phyloP scores from a whole-genome alignment of 2,329 filamentous ascomycete genomes.

The Hyphodiscus sp. region DNA sequence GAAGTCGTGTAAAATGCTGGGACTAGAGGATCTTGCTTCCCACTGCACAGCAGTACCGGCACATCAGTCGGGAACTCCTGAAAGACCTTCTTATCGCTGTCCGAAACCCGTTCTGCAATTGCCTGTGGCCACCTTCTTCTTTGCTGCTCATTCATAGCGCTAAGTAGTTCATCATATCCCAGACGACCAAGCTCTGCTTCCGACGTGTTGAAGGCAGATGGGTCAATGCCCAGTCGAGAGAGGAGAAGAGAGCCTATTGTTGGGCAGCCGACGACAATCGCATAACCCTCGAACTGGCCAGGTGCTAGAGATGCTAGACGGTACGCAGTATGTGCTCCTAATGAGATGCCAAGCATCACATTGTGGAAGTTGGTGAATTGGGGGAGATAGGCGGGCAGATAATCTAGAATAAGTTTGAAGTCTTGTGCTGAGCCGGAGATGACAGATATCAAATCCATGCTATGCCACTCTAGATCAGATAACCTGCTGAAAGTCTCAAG shows the following conservation, averaged over 20 bases:
- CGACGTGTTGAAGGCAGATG: constrained; percentile 1
- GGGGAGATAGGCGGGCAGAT: constrained; percentile 8
- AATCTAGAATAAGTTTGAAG: constrained; percentile 12
- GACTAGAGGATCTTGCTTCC: constrained; percentile 12
- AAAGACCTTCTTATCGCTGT: constrained; percentile 7
- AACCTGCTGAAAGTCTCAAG: neutral
- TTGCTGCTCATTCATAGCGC: constrained; percentile 8
- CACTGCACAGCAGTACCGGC: constrained; percentile 9
- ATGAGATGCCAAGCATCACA: constrained; percentile 14
- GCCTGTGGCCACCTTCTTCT: constrained; percentile 7
- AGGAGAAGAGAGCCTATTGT: constrained; percentile 10
- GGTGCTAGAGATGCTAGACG: neutral
- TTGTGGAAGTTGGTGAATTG: constrained; percentile 15
- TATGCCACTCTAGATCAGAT: neutral
- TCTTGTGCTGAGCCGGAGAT: constrained; percentile 16
- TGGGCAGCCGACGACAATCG: constrained; percentile 16
- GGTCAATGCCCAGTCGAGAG: constrained; percentile 8
- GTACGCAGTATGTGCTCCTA: constrained; percentile 11
- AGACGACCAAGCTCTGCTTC: constrained; percentile 3
- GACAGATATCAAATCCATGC: constrained; percentile 11
- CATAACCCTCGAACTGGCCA: constrained; percentile 9
- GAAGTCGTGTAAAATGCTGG: constrained; percentile 7
- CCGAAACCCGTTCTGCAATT: constrained; percentile 2
- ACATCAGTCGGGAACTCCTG: constrained; percentile 12
- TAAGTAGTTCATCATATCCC: constrained; percentile 5